Percentiles rank a stretch among this genome's conserved stretches.
Evolutionary conservation across 495 filamentous ascomycete species (phyloP).

Genomic region (Cercophora scortea): DNA sequence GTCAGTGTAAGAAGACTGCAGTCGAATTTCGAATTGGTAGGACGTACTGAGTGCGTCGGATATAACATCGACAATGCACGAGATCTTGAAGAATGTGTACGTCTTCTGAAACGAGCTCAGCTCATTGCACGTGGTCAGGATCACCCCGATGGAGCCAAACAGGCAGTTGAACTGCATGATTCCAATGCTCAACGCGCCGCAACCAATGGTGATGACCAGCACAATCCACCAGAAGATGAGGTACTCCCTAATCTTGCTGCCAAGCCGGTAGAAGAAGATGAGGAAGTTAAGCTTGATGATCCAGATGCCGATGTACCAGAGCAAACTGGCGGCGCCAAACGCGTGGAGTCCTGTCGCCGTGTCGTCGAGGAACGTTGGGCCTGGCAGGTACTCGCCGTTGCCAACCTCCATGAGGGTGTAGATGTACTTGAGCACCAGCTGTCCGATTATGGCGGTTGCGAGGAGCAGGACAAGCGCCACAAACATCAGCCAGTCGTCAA

Average conservation of each 20-base stretch:
- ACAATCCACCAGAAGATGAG: constrained; percentile 18
- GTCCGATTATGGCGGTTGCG: no score
- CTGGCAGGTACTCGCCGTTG: no score
- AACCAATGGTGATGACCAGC: constrained; percentile 8
- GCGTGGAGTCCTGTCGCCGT: background rate
- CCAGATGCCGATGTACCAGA: constrained; percentile 6
- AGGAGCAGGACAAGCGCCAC: no score
- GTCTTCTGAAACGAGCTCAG: no score
- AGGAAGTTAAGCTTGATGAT: constrained; percentile 25
- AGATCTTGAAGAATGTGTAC: constrained; percentile 3
- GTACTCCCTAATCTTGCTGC: constrained; percentile 8
- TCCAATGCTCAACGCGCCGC: constrained; percentile 7
- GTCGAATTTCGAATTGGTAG: background rate
- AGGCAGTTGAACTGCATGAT: background rate
- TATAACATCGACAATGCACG: constrained; percentile 10
- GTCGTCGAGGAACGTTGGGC: background rate
- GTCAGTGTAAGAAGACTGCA: background rate
- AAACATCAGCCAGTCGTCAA: no score
- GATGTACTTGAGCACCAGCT: no score
- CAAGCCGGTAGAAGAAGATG: constrained; percentile 23
- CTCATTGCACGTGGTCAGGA: no score
- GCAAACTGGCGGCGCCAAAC: background rate
- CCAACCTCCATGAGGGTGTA: no score
- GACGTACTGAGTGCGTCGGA: constrained; percentile 17
- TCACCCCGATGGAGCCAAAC: no score